Conservation (phyloP, 768 basidiomycete genomes). For the Boletales sp. region DNA sequence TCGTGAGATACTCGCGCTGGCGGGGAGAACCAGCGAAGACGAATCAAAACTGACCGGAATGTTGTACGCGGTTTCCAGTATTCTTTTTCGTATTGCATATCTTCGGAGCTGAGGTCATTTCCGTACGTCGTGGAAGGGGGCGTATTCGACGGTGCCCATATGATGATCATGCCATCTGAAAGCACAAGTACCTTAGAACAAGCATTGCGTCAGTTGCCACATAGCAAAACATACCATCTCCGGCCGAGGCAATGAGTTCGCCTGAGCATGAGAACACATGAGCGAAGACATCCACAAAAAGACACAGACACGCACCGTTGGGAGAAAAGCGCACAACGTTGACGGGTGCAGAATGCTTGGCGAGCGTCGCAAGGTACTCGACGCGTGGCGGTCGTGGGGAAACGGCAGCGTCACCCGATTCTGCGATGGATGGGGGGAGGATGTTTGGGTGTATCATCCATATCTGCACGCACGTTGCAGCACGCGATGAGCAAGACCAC, state of each 20-base stretch:
- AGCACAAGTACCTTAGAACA: neutral
- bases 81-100: slow-evolving; percentile 87
- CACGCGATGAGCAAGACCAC: slow-evolving; percentile 6
- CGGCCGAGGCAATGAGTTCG: slow-evolving; percentile 91
- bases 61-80: slow-evolving; percentile 90
- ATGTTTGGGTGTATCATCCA: slow-evolving; percentile 97
- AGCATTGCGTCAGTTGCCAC: slow-evolving; percentile 2
- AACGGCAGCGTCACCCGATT: slow-evolving; percentile 29
- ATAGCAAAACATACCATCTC: slow-evolving; percentile 69
- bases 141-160: slow-evolving; percentile 84
- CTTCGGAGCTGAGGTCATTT: slow-evolving; percentile 75
- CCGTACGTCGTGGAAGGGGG: slow-evolving; percentile 75
- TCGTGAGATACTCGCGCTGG: slow-evolving; percentile 2
- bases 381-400: slow-evolving; percentile 72
- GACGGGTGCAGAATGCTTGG: slow-evolving; percentile 89
- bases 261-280: slow-evolving; percentile 42
- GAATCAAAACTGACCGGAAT: slow-evolving; percentile 54
- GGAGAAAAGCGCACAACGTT: slow-evolving; percentile 97
- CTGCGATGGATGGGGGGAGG: slow-evolving; percentile 56
- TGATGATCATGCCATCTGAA: slow-evolving; percentile 93
- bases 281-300: neutral
- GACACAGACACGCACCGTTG: slow-evolving; percentile 57
- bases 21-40: neutral
- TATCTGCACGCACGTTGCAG: slow-evolving; percentile 44
- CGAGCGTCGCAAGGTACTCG: slow-evolving; percentile 93